Base-by-base conservation (phyloP, 1,139 yeast genomes). In the Candida sp. region DNA sequence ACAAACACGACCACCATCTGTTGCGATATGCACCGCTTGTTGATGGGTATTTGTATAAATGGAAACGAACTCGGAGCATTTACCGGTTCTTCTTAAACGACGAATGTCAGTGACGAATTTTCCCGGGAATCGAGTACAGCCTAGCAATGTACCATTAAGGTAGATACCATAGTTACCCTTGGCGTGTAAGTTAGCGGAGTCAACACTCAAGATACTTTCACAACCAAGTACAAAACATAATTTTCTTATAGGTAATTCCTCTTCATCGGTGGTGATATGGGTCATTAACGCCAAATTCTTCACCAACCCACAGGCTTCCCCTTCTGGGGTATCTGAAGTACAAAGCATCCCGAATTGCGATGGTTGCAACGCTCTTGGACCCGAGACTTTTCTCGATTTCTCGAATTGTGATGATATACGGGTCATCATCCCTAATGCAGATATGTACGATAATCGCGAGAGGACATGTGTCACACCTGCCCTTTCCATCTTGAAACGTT, bases 351-450 rank as follows among this genome's bases (percentile, higher is more conserved):
- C 99, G 64, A 93, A 93, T 67, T 93, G 99, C 2, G 99, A 95
- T 9, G 99, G 99, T 64, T 93, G 99, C 53, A 93, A 77, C 21
- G 99, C 98, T 78, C 99, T 87, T 36, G 99, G 99, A 42, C 99
- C 99, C 3, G 97, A 88, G 36, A 93, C 99, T 65, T 93, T 93
- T 71, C 99, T 79, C 2, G 98, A 90, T 63, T 93, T 93, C 66
- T 93, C 99, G 60, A 93, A 93, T 66, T 93, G 99, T 6, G 98
- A 91, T 3, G 97, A 89, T 45, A 93, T 95, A 73, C 99, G 87
- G 12, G 99, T 93, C 99, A 93, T 93, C 99, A 93, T 93, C 57
- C 99, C 99, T 49, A 93, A 73, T 0, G 99, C 99, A 8, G 96
- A 84, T 42, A 93, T 93, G 62, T 90, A 93, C 29, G 96, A 87